Percentiles rank a stretch among this genome's conserved stretches.
Evolutionary conservation across 1,284 basidiomycete genomes (phyloP).

Genomic region (Meripilus lineatus): DNA sequence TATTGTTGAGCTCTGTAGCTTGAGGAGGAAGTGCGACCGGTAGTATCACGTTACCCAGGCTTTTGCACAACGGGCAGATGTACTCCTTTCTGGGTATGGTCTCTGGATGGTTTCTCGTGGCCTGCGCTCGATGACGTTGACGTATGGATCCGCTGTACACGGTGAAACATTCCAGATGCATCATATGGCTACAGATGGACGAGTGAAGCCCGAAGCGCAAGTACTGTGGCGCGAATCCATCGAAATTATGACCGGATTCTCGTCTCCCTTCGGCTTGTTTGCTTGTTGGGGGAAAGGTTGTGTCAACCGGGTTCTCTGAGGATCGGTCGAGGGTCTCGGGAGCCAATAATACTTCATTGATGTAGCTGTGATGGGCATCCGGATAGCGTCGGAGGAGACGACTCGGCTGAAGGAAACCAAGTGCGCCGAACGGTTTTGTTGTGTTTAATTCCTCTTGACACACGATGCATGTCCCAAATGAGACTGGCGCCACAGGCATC

Average conservation of each 20-base stretch:
- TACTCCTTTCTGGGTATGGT: conserved; percentile 90
- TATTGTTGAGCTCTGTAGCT: conserved; percentile 42
- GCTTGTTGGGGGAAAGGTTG: conserved; percentile 53
- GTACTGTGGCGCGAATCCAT: conserved; percentile 68
- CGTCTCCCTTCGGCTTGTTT: conserved; percentile 38
- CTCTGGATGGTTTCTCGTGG: conserved; percentile 93
- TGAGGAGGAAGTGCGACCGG: conserved; percentile 59
- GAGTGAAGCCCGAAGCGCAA: conserved; percentile 81
- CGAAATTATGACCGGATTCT: conserved; percentile 49
- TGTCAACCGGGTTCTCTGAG: conserved; percentile 19
- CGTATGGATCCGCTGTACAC: conserved; percentile 87
- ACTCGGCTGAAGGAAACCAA: conserved; percentile 91
- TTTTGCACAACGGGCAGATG: conserved; percentile 98
- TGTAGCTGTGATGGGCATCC: conserved; percentile 62
- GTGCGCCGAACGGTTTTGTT: conserved; percentile 75
- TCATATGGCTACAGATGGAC: conserved; percentile 94
- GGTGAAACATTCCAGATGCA: conserved; percentile 95
- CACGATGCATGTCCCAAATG: conserved; percentile 92
- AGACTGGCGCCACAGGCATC: conserved; percentile 42
- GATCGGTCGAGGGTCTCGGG: conserved; percentile 65
- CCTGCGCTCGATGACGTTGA: conserved; percentile 85
- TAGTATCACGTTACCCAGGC: conserved; percentile 90
- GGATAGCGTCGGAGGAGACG: conserved; percentile 78
- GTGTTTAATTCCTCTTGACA: conserved; percentile 92
- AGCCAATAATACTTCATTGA: conserved; percentile 72